Evolutionary conservation across 495 filamentous ascomycete species (phyloP), one percentile per base, ranked within the genome.

Genomic region (Barbatosphaeria neglecta): DNA sequence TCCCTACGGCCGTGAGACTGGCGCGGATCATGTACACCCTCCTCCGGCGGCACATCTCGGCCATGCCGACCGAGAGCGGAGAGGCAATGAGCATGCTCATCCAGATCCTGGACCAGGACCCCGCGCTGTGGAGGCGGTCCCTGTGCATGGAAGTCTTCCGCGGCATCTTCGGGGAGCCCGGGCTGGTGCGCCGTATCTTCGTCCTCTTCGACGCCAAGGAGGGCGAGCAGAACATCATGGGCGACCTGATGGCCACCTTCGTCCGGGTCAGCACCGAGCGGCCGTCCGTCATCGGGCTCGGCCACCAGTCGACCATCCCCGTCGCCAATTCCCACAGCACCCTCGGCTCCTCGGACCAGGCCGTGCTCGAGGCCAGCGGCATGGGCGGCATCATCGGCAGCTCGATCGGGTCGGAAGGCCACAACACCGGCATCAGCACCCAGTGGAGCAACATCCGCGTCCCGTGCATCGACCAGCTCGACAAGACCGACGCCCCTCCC

Each of bases 201-300:
- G 70, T 80, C 6, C 65, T 83, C 27, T 96, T 82, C 55, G 92
- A 98, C 50, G 74, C 76, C 22, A 66, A 75, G 33, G 76, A 89
- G 25, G 79, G 79, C 17, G 76, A 81, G 51, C 93, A 84, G 52
- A 70, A 80, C 46, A 80, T 97, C 22, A 66, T 98, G 8, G 78
- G 81, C 49, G 84, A 89, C 50, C 71, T 95, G 43, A 83, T 92
- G 50, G 83, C 83, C 1, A 76, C 81, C 1, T 83, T 97, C 43
- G 93, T 95, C 18, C 80, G 87, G 17, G 66, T 98, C 15, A 88
- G 90, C 45, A 86, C 87, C 0, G 92, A 98, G 56, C 95, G 87
- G 58, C 92, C 90, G 1, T 60, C 74, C 0, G 70, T 92, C 31
- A 96, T 97, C 44, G 92, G 92, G 1, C 72, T 96, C 2, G 83